Base-by-base conservation (phyloP, 306 rosid genomes). In the Acacia crassicarpa region DNA sequence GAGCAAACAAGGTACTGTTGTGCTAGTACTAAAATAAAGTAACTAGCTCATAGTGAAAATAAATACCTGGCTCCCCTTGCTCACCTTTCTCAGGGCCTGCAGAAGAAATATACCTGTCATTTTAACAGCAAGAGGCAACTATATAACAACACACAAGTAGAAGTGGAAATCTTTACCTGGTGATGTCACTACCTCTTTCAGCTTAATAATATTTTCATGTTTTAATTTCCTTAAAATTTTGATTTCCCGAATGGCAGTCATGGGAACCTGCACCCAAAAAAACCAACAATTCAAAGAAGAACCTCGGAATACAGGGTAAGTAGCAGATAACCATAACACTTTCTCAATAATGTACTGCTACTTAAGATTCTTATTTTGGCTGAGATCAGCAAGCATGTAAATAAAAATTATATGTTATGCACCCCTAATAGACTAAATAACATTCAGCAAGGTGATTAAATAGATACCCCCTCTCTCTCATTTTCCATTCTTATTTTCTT, bases 401-500 rank as follows among this genome's bases (percentile, higher is more conserved):
- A 58, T 22, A 71, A 44, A 69, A 59, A 7, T 45, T 43, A 43
- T 49, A 17, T 51, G 10, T 72, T 23, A 23, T 25, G 67, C 56
- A 67, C 7, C 40, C 43, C 49, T 62, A 49, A 63, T 13, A 51
- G 27, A n/a, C 75, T 49, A 59, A 75, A 74, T 17, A 70, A 70
- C 9, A 63, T n/a, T 65, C 25, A 17, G 48, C 62, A 65, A 46
- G 41, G 61, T 49, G 58, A 79, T 61, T 10, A 13, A 73, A 74
- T 61, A 75, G 32, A 75, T 89, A 89, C 95, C 92, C 96, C 92
- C 58, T 88, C 96, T 81, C 88, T 91, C 85, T 91, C 93, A 33
- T 85, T 88, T 84, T 89, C 96, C 93, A 91, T 91, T 38, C 93
- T 88, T 82, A 91, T 88, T 81, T 86, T 91, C 83, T 91, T 91